A percentile compares a stretch with the other conserved stretches of the same genome.
phyloP scores from a whole-genome alignment of 345 rosid species.

The Salix arbutifolia region DNA sequence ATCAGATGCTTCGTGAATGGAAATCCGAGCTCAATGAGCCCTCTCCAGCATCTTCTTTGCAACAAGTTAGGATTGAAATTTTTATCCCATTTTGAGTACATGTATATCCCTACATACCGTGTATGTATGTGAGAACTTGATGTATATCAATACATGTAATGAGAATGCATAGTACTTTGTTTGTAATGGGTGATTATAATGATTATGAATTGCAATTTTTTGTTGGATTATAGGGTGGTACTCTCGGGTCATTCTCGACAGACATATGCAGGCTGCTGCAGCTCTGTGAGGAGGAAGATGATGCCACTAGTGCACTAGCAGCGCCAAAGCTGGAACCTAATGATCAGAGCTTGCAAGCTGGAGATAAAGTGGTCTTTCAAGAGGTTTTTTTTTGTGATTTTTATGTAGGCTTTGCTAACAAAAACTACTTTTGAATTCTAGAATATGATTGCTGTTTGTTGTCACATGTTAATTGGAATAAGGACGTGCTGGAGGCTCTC shows the following conservation, averaged over 20 bases:
- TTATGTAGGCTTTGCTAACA: not conserved
- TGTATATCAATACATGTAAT: not conserved
- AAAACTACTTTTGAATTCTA: not conserved
- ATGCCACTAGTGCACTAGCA: constrained; percentile 81
- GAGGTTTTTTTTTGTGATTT: constrained; percentile 38
- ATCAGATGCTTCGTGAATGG: constrained; percentile 99
- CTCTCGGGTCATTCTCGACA: constrained; percentile 75
- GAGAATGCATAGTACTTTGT: constrained; percentile 3
- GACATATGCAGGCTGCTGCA: constrained; percentile 88
- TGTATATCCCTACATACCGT: constrained; percentile 3
- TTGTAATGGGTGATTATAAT: constrained; percentile 7
- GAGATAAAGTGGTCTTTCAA: constrained; percentile 41
- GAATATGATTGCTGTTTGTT: not conserved
- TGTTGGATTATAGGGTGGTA: constrained; percentile 57
- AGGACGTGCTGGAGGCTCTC: not conserved
- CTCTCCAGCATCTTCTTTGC: constrained; percentile 93
- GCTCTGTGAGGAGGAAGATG: constrained; percentile 95
- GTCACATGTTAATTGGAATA: not conserved
- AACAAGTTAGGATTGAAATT: constrained; percentile 58
- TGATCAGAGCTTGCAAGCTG: constrained; percentile 60
- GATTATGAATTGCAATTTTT: not conserved
- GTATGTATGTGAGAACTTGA: not conserved
- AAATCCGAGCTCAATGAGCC: constrained; percentile 97
- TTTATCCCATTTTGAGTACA: constrained; percentile 13
- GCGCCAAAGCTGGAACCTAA: constrained; percentile 81